Percentiles rank a stretch among this genome's conserved stretches.
Conservation (phyloP, 805 yeast species). For the Yarrowia osloensis region DNA sequence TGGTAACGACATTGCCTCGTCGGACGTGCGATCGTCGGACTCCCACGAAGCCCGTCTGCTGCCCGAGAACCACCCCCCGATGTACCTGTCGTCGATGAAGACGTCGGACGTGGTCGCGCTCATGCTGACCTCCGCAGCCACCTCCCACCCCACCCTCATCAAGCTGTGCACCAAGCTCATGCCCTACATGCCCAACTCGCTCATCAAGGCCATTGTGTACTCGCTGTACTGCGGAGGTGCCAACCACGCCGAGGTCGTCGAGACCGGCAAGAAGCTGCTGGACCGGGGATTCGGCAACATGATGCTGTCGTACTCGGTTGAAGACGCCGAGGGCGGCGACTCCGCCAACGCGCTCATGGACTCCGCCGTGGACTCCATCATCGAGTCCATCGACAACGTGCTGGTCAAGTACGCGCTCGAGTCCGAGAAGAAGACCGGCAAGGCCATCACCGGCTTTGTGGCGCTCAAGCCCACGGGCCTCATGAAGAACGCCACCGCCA, state of each 20-base stretch:
- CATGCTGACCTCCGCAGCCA: constrained; percentile 41
- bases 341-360: constrained; percentile 42
- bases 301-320: constrained; percentile 94
- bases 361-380: constrained; percentile 43
- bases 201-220: constrained; percentile 73
- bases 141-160: constrained; percentile 42
- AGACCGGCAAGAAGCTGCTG: constrained; percentile 67
- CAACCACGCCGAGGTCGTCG: constrained; percentile 63
- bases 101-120: constrained; percentile 31
- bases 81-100: constrained; percentile 27
- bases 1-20: not conserved
- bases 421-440: constrained; percentile 38
- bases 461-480: constrained; percentile 94
- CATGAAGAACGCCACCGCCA: constrained; percentile 71
- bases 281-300: constrained; percentile 82
- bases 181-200: constrained; percentile 57
- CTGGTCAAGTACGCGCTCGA: constrained; percentile 58
- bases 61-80: constrained; percentile 25
- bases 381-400: constrained; percentile 65
- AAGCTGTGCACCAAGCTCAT: constrained; percentile 40
- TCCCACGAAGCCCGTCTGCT: constrained; percentile 14
- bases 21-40: constrained; percentile 7
- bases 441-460: constrained; percentile 73
- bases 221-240: constrained; percentile 92
- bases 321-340: constrained; percentile 76